Evolutionary conservation across 345 rosid species (phyloP), one percentile per base, ranked within the genome.

Genomic region (Draba incana): DNA sequence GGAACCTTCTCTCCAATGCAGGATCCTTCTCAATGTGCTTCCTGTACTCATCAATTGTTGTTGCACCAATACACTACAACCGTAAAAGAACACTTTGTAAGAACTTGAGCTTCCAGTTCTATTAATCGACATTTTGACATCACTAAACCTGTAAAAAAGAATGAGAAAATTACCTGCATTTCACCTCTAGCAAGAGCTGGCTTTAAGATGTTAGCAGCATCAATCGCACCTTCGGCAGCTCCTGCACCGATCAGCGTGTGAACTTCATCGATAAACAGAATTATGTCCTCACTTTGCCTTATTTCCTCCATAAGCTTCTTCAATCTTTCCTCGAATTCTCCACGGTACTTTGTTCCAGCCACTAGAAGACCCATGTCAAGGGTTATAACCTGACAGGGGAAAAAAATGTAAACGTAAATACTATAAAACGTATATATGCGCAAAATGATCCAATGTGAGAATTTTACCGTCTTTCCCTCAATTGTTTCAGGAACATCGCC

Each of bases 101-200:
- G 14, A 5, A 55, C 44, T 33, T 12, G 46, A 68, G 24, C 24
- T 62, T 49, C 38, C 2, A 4, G 27, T 23, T 48, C 35, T 35
- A 8, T 38, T 25, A 33, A 24, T 42, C 41, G 5, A 31, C 6
- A 49, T 55, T 68, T 51, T 38, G 42, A 62, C 52, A 61, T 6
- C 24, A 66, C 10, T 50, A 15, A 31, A 55, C 56, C 14, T 41
- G 6, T 3, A 30, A 3, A 70, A 70, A 44, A 58, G 57, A 37
- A 54, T 10, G 45, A 20, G 4, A 37, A 57, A 2, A 4, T 64
- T 81, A 95, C 99, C 98, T 95, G 99, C 80, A 95, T 77, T 85
- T 95, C 99, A 77, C 99, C 99, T 84, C 99, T 85, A 12, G 99
- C 99, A 78, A 95, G 99, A 73, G 99, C 92, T 16, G 99, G 99